A percentile compares a stretch with the other conserved stretches of the same genome.
Evolutionary conservation across 2,329 filamentous ascomycete genomes (phyloP).

Genomic region (Colletotrichum magnum): DNA sequence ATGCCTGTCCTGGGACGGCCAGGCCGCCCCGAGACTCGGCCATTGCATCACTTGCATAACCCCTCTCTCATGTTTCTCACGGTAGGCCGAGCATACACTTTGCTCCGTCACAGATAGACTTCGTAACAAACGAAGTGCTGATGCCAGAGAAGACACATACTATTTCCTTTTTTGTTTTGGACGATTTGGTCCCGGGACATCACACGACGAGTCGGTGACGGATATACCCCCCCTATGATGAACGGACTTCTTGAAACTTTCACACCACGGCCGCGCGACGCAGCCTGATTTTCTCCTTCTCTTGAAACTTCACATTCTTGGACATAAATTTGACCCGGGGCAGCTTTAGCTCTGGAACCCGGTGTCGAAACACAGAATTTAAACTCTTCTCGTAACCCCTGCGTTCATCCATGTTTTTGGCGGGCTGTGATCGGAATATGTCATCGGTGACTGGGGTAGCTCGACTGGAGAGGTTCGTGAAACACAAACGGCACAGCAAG

Average conservation of each 20-base stretch:
- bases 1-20: not conserved
- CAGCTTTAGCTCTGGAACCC: not conserved
- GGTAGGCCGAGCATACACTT: conserved; percentile 4
- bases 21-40: not conserved
- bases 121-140: not conserved
- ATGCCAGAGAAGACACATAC: conserved; percentile 22
- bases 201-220: conserved; percentile 28
- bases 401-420: not conserved
- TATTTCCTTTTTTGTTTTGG: conserved; percentile 2
- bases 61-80: conserved; percentile 17
- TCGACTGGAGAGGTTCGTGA: too few relatives aligned
- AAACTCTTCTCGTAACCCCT: not conserved
- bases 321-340: not conserved
- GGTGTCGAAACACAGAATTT: not conserved
- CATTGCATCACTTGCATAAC: not conserved
- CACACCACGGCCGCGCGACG: conserved; percentile 12
- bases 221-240: conserved; percentile 37
- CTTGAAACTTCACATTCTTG: not conserved
- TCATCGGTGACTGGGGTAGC: too few relatives aligned
- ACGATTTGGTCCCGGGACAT: conserved; percentile 9
- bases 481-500: too few relatives aligned
- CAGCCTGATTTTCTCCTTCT: conserved; percentile 14
- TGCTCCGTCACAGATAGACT: not conserved
- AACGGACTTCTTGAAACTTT: not conserved
- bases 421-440: not conserved